Conservation (phyloP, 768 basidiomycete species). For the Naganishia antarctica region DNA sequence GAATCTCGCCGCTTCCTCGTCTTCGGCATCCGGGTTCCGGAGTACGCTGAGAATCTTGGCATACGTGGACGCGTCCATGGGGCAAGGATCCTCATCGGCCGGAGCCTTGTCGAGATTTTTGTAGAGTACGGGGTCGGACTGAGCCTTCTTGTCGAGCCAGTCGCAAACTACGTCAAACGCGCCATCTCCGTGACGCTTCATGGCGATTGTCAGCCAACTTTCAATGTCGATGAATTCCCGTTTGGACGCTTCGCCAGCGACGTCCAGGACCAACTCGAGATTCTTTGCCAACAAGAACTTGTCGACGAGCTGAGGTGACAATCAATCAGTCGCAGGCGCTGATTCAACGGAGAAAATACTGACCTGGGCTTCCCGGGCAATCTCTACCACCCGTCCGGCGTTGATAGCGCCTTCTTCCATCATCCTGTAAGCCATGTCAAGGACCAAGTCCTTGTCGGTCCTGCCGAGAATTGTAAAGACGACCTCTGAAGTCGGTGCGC, state of each 20-base stretch:
- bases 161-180: conserved; percentile 81
- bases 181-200: conserved; percentile 71
- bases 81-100: conserved; percentile 51
- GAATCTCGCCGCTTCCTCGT: conserved; percentile 74
- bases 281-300: conserved; percentile 84
- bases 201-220: conserved; percentile 90
- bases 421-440: conserved; percentile 81
- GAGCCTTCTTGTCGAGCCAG: conserved; percentile 79
- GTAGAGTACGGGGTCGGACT: conserved; percentile 65
- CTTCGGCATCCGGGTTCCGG: conserved; percentile 72
- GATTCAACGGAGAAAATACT: conserved; percentile 53
- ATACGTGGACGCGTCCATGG: conserved; percentile 53
- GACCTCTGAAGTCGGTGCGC: conserved; percentile 89
- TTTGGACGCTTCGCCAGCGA: conserved; percentile 86
- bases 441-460: conserved; percentile 76
- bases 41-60: conserved; percentile 87
- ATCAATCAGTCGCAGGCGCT: neutral
- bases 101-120: conserved; percentile 53
- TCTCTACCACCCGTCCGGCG: conserved; percentile 88
- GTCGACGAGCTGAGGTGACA: conserved; percentile 59
- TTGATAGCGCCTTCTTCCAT: conserved; percentile 88
- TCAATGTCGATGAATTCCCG: conserved; percentile 91
- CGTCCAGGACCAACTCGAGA: conserved; percentile 81
- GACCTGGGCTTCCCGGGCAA: conserved; percentile 87
- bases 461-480: conserved; percentile 97